Percentiles rank a stretch among this genome's conserved stretches.
phyloP scores from a whole-genome alignment of 176 grass and related monocot genomes.

The Bolboschoenus planiculmis region DNA sequence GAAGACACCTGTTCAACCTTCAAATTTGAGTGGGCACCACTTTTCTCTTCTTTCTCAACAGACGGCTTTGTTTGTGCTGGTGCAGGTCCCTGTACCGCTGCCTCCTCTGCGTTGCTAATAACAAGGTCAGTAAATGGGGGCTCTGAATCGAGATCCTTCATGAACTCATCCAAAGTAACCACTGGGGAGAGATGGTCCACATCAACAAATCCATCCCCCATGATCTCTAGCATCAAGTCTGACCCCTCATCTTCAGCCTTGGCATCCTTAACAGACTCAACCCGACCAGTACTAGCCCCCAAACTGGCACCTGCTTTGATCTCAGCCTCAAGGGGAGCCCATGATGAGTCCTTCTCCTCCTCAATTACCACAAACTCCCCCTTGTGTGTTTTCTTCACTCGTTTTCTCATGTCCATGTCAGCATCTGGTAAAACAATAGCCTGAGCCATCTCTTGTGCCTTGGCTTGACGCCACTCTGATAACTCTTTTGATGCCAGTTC shows the following conservation, averaged over 20 bases:
- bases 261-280: constrained; percentile 28
- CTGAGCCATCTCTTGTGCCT: constrained; percentile 65
- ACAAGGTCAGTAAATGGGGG: constrained; percentile 38
- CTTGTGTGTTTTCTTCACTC: constrained; percentile 83
- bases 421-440: constrained; percentile 58
- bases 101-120: constrained; percentile 24
- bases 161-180: constrained; percentile 44
- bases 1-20: constrained; percentile 19
- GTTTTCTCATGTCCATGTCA: constrained; percentile 43
- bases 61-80: not conserved
- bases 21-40: not conserved
- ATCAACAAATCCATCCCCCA: constrained; percentile 59
- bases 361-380: constrained; percentile 77
- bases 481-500: constrained; percentile 89
- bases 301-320: constrained; percentile 28
- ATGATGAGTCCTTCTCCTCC: constrained; percentile 51
- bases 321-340: constrained; percentile 32
- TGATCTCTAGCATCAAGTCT: constrained; percentile 45
- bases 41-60: constrained; percentile 14
- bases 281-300: constrained; percentile 2
- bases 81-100: not conserved
- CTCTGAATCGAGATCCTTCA: constrained; percentile 55
- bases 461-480: constrained; percentile 64
- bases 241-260: constrained; percentile 27
- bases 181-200: constrained; percentile 40